Evolutionary conservation across 306 rosid genomes (phyloP), one percentile per base, ranked within the genome.

Genomic region (Rubus idaeus): DNA sequence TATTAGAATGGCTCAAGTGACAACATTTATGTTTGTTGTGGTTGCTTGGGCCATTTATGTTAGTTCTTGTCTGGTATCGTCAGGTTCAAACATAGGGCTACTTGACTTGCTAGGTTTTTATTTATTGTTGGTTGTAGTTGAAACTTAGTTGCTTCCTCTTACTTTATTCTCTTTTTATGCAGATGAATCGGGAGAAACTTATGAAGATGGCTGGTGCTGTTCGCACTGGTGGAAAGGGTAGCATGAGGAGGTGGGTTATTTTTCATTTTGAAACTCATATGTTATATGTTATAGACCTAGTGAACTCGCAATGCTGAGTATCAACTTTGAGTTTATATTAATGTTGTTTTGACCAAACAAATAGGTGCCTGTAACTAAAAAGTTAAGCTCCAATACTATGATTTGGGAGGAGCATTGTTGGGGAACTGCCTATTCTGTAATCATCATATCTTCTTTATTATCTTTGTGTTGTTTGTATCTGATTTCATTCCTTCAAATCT

Each of bases 151-250:
- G 35, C 35, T 16, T 41, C 6, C 6, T 17, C 70, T 61, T 10
- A 14, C 16, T 41, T 3, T 73, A 9, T 39, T 18, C 10, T 14
- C 16, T 10, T 1, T 68, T 70, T 65, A 35, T 21, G 18, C 87
- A 93, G 98, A 93, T 93, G 98, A 88, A 93, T 91, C 35, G 85
- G 73, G 92, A 87, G 47, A 93, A 64, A 81, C 91, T 93, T 78
- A 89, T 81, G 88, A 91, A 90, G 88, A 93, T 93, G 98, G 98
- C 97, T 3, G 92, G 98, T 91, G 92, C 98, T 0, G 98, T 93
- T 41, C 87, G 98, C 84, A 93, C 98, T 21, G 98, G 98, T 68
- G 98, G 98, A 68, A 93, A 93, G 85, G 98, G 98, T 79, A 93
- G 97, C 47, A 26, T 93, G 85, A 90, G 98, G 85, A 93, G 98